A percentile compares a stretch with the other conserved stretches of the same genome.
phyloP scores from a whole-genome alignment of 2,329 filamentous ascomycete genomes.

The Pseudogymnoascus sp. region DNA sequence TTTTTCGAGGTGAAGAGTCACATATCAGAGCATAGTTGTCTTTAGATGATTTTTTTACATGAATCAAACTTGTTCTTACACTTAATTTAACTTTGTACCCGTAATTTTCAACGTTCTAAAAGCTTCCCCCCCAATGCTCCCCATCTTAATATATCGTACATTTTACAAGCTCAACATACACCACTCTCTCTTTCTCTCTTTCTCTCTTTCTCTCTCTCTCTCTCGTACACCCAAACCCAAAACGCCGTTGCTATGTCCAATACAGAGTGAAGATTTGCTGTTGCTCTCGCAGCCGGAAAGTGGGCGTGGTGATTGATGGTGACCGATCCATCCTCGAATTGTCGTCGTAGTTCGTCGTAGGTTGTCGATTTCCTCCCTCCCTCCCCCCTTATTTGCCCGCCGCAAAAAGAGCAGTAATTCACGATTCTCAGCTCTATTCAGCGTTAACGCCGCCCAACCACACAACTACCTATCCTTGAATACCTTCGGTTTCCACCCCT shows the following conservation, averaged over 20 bases:
- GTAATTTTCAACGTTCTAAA: slow-evolving; percentile 4
- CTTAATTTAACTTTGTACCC: slow-evolving; percentile 2
- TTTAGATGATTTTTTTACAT: slow-evolving; percentile 1
- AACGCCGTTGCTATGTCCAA: slow-evolving; percentile 10
- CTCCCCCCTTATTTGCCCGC: background rate
- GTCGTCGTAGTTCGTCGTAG: background rate
- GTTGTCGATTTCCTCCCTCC: background rate
- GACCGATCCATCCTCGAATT: background rate
- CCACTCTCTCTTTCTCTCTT: background rate
- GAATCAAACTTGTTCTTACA: slow-evolving; percentile 7
- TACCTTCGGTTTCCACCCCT: slow-evolving; percentile 90
- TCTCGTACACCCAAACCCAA: background rate
- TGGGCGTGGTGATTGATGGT: background rate
- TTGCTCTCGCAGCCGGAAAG: slow-evolving; percentile 1
- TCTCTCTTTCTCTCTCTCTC: background rate
- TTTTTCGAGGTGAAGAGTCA: background rate
- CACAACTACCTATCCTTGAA: slow-evolving; percentile 67
- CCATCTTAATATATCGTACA: slow-evolving; percentile 5
- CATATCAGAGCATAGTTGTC: background rate
- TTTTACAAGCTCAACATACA: background rate
- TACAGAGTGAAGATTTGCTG: slow-evolving; percentile 10
- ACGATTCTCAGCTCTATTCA: slow-evolving; percentile 2
- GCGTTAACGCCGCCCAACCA: slow-evolving; percentile 8
- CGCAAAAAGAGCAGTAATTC: background rate
- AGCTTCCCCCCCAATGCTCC: background rate